Evolutionary conservation across 139 green algal species (phyloP), one percentile per base, ranked within the genome.

Genomic region (Limnomonas spitsbergensis): DNA sequence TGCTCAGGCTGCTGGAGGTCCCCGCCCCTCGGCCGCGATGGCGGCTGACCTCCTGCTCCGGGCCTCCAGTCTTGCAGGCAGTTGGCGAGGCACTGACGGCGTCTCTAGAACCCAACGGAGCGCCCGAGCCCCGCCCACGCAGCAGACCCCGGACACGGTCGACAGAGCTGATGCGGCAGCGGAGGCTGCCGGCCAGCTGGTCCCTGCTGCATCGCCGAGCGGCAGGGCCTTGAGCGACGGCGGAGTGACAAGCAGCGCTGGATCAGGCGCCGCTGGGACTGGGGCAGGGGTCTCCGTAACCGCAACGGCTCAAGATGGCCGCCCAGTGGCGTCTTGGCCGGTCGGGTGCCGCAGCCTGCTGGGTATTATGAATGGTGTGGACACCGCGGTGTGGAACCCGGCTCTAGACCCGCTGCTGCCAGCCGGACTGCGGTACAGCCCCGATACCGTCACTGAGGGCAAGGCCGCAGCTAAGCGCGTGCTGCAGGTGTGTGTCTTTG

Each of bases 301-400:
- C n/a, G n/a, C n/a, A n/a, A n/a, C n/a, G n/a, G n/a, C n/a, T n/a
- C n/a, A n/a, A n/a, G n/a, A n/a, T n/a, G n/a, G n/a, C n/a, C n/a
- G n/a, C n/a, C n/a, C n/a, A n/a, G n/a, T n/a, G n/a, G n/a, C n/a
- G n/a, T n/a, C n/a, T n/a, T n/a, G n/a, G n/a, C n/a, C n/a, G n/a
- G n/a, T n/a, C n/a, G n/a, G n/a, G n/a, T n/a, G n/a, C n/a, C n/a
- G n/a, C n/a, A n/a, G n/a, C n/a, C 53, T 90, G 40, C 36, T 42
- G 1, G 91, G 86, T 68, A 92, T 95, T 80, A 85, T 94, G 53
- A 95, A 97, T 77, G 89, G 89, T 68, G 67, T 95, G 3, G 89
- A 96, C 77, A 85, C 72, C 0, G 6, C 1, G 9, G 40, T 77
- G 29, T 40, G 26, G 93, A 85, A 94, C 84, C 90, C 92, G 0